Base-by-base conservation (phyloP, 176 grass and related monocot genomes). In the Triticum dicoccoides region DNA sequence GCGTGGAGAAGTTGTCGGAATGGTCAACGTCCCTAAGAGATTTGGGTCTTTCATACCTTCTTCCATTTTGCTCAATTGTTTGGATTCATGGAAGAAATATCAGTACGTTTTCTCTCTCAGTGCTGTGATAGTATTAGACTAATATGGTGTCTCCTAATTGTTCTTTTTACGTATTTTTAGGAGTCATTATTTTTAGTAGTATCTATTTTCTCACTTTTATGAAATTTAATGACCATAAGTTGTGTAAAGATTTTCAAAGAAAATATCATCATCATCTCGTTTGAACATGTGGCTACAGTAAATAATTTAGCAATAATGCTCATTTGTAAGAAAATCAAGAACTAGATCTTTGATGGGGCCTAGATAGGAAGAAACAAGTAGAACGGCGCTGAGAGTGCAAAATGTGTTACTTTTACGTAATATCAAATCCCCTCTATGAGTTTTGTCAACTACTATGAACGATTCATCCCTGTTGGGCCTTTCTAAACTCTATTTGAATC, bases 1-100 rank as follows among this genome's bases (percentile, higher is more conserved):
- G 27, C 0, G 64, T 49, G 72, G 18, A 35, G 3, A 47, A 14
- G 11, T 76, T 27, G 18, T 65, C 1, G 71, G 82, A 15, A 76
- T 84, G 59, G 20, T 23, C 27, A 76, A 9, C 5, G 3, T 11
- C n/a, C 23, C 4, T 35, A 17, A 3, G 8, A 24, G 2, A 33
- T 75, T 30, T 51, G 38, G 70, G 3, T 82, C 18, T 23, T 76
- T 52, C 52, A 9, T 65, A n/a, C 82, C 82, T 76, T 44, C 81
- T 83, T 61, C 27, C 4, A 49, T 84, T 35, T 64, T 65, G 14
- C 59, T 77, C 6, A 65, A 65, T 12, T 76, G 39, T 30, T 47
- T 34, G 11, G 17, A 45, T 14, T 35, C n/a, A 21, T 84, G 18
- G 71, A 76, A n/a, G 27, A 84, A 6, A 10, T 33, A 65, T 35